phyloP scores from a whole-genome alignment of 2,329 filamentous ascomycete genomes.

The Aureobasidium sp. region DNA sequence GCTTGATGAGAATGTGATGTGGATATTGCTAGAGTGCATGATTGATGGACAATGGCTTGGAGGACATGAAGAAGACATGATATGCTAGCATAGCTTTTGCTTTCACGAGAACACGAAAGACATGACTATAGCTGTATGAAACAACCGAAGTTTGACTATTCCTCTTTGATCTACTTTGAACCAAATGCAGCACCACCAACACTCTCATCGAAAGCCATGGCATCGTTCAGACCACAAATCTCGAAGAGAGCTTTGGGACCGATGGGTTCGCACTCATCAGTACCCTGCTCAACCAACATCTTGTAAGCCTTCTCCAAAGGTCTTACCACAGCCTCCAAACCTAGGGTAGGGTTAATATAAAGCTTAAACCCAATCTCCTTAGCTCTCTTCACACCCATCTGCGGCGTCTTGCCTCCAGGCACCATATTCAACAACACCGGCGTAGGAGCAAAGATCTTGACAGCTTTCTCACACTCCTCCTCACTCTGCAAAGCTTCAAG shows the following conservation, averaged over 20 bases:
- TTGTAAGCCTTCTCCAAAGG: conserved; percentile 20
- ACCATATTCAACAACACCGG: conserved; percentile 51
- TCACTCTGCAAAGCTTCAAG: conserved; percentile 49
- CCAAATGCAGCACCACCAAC: conserved; percentile 31
- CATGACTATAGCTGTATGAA: neutral
- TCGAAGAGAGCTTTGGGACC: conserved; percentile 43
- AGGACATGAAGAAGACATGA: neutral
- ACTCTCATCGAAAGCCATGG: conserved; percentile 41
- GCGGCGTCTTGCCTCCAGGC: conserved; percentile 46
- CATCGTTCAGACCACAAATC: conserved; percentile 44
- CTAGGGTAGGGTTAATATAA: conserved; percentile 48
- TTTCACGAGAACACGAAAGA: neutral
- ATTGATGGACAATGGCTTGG: neutral
- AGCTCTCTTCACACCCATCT: conserved; percentile 45
- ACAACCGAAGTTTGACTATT: neutral
- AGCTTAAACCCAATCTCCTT: conserved; percentile 49
- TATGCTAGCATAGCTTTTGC: neutral
- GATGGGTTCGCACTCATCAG: conserved; percentile 28
- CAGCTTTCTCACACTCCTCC: conserved; percentile 41
- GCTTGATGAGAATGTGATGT: neutral
- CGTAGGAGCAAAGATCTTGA: conserved; percentile 41
- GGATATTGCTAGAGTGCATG: neutral
- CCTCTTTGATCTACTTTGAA: neutral
- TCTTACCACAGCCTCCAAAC: conserved; percentile 37
- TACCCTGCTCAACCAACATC: conserved; percentile 30